Evolutionary conservation across 2,329 filamentous ascomycete genomes (phyloP).

Genomic region (Sporothrix dimorphospora): DNA sequence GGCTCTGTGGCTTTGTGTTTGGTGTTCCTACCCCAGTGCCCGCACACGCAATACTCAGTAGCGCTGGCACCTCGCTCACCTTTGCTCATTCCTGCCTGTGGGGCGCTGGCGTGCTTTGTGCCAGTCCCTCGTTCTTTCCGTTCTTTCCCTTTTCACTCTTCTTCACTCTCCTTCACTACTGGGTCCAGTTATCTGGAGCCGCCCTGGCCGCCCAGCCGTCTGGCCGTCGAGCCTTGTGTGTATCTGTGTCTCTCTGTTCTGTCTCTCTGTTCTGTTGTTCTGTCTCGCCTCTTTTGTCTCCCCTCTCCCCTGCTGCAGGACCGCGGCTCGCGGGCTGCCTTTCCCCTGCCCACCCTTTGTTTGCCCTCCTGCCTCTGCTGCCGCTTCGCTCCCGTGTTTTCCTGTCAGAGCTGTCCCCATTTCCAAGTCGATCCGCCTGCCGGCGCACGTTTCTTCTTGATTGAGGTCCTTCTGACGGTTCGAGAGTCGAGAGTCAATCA

Average conservation of each 20-base stretch:
- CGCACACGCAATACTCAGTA: no score
- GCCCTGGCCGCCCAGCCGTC: slow-evolving; percentile 27
- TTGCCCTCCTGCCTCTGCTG: no score
- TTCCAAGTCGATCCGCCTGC: slow-evolving; percentile 1
- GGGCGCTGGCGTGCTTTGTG: neutral
- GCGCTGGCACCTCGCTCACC: no score
- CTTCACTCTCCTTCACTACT: neutral
- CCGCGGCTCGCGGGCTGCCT: slow-evolving; percentile 5
- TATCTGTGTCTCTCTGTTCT: neutral
- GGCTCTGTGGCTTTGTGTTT: neutral
- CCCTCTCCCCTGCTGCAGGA: neutral
- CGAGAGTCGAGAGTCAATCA: no score
- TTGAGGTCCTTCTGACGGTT: slow-evolving; percentile 28
- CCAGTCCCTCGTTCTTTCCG: neutral
- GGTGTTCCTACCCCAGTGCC: neutral
- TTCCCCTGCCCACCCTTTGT: neutral
- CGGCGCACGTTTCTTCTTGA: slow-evolving; percentile 23
- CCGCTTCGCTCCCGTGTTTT: slow-evolving; percentile 1
- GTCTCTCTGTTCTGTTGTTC: neutral
- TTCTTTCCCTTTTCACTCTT: neutral
- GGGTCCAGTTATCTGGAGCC: slow-evolving; percentile 16
- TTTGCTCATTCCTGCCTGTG: neutral
- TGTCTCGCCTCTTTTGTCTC: neutral
- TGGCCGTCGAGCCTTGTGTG: slow-evolving; percentile 18
- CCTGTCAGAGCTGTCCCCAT: slow-evolving; percentile 6